Percentiles rank a stretch among this genome's conserved stretches.
Evolutionary conservation across 2,329 filamentous ascomycete genomes (phyloP).

Genomic region (Truncatella angustata): DNA sequence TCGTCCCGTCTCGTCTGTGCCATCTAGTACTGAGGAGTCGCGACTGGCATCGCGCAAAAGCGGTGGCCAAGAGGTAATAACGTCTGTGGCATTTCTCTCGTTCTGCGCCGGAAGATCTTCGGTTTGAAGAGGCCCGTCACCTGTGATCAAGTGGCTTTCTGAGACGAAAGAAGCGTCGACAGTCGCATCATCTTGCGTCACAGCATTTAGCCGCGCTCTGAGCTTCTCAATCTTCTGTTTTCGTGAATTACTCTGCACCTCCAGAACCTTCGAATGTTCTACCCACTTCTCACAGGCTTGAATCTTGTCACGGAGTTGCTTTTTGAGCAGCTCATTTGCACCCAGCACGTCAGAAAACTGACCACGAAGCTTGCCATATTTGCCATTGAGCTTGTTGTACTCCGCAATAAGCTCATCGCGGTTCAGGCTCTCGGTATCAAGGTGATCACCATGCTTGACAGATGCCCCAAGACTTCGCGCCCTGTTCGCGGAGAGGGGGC

Average conservation of each 20-base stretch:
- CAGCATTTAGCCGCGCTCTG: conserved; percentile 32
- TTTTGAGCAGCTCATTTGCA: conserved; percentile 24
- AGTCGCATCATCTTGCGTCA: conserved; percentile 10
- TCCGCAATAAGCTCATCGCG: conserved; percentile 26
- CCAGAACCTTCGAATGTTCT: conserved; percentile 40
- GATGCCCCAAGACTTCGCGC: conserved; percentile 15
- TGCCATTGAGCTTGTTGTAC: conserved; percentile 36
- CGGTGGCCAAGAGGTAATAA: no score
- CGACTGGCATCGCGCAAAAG: not conserved
- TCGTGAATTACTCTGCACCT: conserved; percentile 28
- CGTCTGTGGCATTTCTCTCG: no score
- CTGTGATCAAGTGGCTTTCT: conserved; percentile 12
- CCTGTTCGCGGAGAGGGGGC: conserved; percentile 22
- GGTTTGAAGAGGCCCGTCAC: no score
- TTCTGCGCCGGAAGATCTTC: no score
- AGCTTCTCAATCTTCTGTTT: conserved; percentile 38
- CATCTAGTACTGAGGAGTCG: not conserved
- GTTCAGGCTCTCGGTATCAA: conserved; percentile 16
- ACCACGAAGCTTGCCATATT: conserved; percentile 36
- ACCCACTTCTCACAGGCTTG: conserved; percentile 44
- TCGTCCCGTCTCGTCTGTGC: not conserved
- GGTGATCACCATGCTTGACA: conserved; percentile 12
- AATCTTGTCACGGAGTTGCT: conserved; percentile 40
- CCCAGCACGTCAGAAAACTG: conserved; percentile 22
- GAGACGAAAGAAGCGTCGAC: conserved; percentile 21